These are phyloP conservation scores for Diddensiella transvaalensis DNA, from an alignment of 805 yeast species.

Conservation along the genomic window DNA sequence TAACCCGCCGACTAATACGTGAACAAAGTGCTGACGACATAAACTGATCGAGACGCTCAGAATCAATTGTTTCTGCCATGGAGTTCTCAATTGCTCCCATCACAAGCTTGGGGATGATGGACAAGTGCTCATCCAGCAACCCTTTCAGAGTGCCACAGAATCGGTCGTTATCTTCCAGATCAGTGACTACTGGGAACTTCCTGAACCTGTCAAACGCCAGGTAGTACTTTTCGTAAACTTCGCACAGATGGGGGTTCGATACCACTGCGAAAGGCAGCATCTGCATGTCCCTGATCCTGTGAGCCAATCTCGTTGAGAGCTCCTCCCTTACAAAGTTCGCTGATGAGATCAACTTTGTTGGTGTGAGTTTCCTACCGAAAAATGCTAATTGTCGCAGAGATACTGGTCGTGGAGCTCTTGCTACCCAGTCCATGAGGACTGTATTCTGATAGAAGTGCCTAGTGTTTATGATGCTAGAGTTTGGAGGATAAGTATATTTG, in stretches of 20 bases:
- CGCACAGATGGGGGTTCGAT: conserved; percentile 79
- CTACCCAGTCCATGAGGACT: conserved; percentile 58
- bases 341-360: conserved; percentile 70
- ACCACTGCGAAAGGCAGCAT: conserved; percentile 77
- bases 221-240: conserved; percentile 85
- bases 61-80: conserved; percentile 54
- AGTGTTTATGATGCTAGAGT: conserved; percentile 48
- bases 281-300: conserved; percentile 76
- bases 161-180: conserved; percentile 67
- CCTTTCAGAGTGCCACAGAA: conserved; percentile 64
- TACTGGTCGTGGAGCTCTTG: conserved; percentile 79
- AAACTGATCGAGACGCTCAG: conserved; percentile 61
- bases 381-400: conserved; percentile 87
- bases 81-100: conserved; percentile 89
- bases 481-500: conserved; percentile 27
- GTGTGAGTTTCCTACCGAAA: conserved; percentile 74
- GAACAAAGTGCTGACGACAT: conserved; percentile 77
- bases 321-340: conserved; percentile 89
- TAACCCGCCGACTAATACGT: conserved; percentile 82
- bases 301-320: conserved; percentile 77
- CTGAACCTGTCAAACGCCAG: conserved; percentile 84
- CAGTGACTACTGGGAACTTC: conserved; percentile 60
- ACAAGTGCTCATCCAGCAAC: conserved; percentile 69
- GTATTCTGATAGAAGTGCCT: conserved; percentile 88
- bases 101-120: conserved; percentile 81